Conservation (phyloP, 2,329 filamentous ascomycete genomes). For the Botryotinia convoluta region DNA sequence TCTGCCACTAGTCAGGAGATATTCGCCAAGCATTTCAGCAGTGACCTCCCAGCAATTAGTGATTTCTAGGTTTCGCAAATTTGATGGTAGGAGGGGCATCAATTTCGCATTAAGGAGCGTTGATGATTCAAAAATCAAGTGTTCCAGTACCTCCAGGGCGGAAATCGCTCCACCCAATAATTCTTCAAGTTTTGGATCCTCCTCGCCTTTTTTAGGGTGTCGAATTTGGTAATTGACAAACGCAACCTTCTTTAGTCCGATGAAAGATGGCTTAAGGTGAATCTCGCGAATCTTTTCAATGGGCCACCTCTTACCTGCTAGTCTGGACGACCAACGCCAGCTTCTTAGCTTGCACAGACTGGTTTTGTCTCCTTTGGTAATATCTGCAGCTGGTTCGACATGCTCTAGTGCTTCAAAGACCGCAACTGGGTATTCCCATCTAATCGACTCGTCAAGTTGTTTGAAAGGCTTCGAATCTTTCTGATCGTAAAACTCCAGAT, state of each 20-base stretch:
- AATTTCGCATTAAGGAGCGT: slow-evolving; percentile 67
- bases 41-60: slow-evolving; percentile 76
- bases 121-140: slow-evolving; percentile 72
- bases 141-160: slow-evolving; percentile 60
- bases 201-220: slow-evolving; percentile 40
- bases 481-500: slow-evolving; percentile 70
- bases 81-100: slow-evolving; percentile 64
- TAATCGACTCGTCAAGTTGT: slow-evolving; percentile 52
- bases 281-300: slow-evolving; percentile 50
- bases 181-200: slow-evolving; percentile 42
- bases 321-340: slow-evolving; percentile 63
- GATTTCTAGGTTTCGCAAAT: slow-evolving; percentile 66
- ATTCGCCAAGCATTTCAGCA: slow-evolving; percentile 62
- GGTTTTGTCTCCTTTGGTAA: slow-evolving; percentile 33
- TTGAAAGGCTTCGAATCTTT: slow-evolving; percentile 67
- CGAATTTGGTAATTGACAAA: slow-evolving; percentile 64
- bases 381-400: slow-evolving; percentile 46
- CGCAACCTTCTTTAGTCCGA: slow-evolving; percentile 52
- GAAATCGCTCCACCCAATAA: slow-evolving; percentile 45
- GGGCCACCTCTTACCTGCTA: slow-evolving; percentile 44
- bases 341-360: slow-evolving; percentile 44
- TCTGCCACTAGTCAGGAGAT: slow-evolving; percentile 64
- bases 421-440: slow-evolving; percentile 66
- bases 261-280: slow-evolving; percentile 58
- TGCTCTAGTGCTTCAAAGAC: slow-evolving; percentile 64